Base-by-base conservation (phyloP, 352 stramenopile genomes). In the Pythium aquatile region DNA sequence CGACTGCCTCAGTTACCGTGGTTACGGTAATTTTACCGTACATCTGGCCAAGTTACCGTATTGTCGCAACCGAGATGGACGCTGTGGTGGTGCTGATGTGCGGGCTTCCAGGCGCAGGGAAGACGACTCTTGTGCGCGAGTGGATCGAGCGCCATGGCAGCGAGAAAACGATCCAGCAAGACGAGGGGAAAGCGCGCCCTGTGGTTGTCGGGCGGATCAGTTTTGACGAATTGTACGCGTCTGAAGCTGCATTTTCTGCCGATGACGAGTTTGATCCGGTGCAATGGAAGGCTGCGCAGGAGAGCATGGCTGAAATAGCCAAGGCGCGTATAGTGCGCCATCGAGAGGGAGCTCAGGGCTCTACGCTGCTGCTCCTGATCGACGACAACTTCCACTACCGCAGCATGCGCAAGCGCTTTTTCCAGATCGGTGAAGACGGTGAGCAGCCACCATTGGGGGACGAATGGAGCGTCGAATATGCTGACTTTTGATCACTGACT, bases 301-400 rank as follows among this genome's bases (percentile, higher is more conserved):
- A 65, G 42, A 65, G 69, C 6, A 91, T 92, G 83, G 61, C 60
- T 14, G 6, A 39, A 20, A 61, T 61, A 29, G 70, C 86, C 16
- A 58, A 58, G 11, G n/a, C 49, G 24, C 42, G 57, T 35, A 9
- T 68, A 71, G 13, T n/a, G 16, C 17, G 51, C 26, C 48, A 58
- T 28, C 35, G 24, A 3, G 48, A 39, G 0, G 20, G 11, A 9
- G 56, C 20, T 4, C 32, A 2, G 0, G 26, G 56, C 1, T 44
- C 26, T 5, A 58, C 62, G 7, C 54, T 83, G 7, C 68, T 91
- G 30, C 57, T 93, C 20, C 61, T 93, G 16, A 68, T 90, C 2
- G 84, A 93, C 42, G 84, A 93, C 57, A 91, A 85, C 53, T 90
- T 93, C 49, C 72, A 80, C 30, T 87, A 82, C 32, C 78, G 75